Evolutionary conservation across 192 early-diverging fungal species (phyloP), one percentile per base, ranked within the genome.

Genomic region (Umbelopsis sp.): DNA sequence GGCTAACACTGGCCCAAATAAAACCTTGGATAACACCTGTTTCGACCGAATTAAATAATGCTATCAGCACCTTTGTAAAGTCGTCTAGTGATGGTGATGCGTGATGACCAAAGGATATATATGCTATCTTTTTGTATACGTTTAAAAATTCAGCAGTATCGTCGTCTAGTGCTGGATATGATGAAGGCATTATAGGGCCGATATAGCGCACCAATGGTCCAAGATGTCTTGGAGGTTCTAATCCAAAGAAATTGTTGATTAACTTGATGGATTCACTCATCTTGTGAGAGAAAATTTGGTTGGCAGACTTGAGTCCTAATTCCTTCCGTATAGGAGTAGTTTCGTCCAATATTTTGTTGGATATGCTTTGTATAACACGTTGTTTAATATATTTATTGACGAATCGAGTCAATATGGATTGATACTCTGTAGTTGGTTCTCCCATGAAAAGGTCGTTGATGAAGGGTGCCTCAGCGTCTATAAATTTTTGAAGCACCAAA

Each of bases 141-240:
- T 68, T n/a, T 17, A 82, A 29, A 59, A 74, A 82, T 17, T 32
- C 10, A 6, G 31, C 4, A 10, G 73, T 73, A 26, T 45, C 24
- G 4, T 31, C n/a, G 14, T 52, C 75, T 8, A 75, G 14, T 17
- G 34, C 10, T 29, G 53, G 51, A 26, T 83, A 78, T 1, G 21
- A 12, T 45, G 72, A 45, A 34, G 65, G 66, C 43, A 80, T 65
- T 12, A 83, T 77, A 3, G 81, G 81, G 6, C 81, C 81, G 47
- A 80, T 49, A 9, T 72, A 54, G 43, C 75, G 72, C 20, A 75
- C 66, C 20, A 80, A 65, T 20, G 78, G 74, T 3, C 78, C 65
- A 12, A 69, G 17, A 4, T 45, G 51, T 25, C 77, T 73, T n/a
- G 77, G 54, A 17, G 52, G 24, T 45, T 75, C 70, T 16, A 75